Percentiles rank a stretch among this genome's conserved stretches.
Conservation (phyloP, 495 filamentous ascomycete species). For the Xylaria bambusicola region DNA sequence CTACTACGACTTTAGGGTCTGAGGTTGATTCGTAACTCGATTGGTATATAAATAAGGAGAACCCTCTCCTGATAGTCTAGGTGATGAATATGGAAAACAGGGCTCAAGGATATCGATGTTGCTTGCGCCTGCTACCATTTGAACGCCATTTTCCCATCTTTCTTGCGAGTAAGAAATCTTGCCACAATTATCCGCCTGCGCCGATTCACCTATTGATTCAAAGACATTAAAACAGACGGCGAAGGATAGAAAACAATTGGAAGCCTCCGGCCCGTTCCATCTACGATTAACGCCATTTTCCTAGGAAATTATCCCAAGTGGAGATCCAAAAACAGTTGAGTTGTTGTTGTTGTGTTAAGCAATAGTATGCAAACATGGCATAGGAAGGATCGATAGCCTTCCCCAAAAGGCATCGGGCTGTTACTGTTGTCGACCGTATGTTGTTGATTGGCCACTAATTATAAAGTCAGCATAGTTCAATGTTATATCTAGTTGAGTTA, state of each 20-base stretch:
- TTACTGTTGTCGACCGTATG: too few species aligned
- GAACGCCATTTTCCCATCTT: slow-evolving; percentile 5
- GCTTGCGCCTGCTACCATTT: neutral
- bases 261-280: neutral
- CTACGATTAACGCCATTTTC: slow-evolving; percentile 5
- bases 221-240: neutral
- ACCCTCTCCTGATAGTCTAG: neutral
- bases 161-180: too few species aligned
- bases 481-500: neutral
- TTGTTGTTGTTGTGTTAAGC: too few species aligned
- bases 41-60: neutral
- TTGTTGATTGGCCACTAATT: neutral
- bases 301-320: too few species aligned
- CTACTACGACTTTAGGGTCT: too few species aligned
- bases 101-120: neutral
- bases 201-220: neutral
- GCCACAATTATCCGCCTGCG: too few species aligned
- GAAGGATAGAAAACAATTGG: too few species aligned
- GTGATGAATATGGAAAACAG: neutral
- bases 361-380: too few species aligned
- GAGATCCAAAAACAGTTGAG: too few species aligned
- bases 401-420: too few species aligned
- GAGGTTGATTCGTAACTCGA: too few species aligned
- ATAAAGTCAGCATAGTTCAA: neutral
- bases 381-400: too few species aligned